Conservation (phyloP, 2,329 filamentous ascomycete species). For the Cadophora sp. region DNA sequence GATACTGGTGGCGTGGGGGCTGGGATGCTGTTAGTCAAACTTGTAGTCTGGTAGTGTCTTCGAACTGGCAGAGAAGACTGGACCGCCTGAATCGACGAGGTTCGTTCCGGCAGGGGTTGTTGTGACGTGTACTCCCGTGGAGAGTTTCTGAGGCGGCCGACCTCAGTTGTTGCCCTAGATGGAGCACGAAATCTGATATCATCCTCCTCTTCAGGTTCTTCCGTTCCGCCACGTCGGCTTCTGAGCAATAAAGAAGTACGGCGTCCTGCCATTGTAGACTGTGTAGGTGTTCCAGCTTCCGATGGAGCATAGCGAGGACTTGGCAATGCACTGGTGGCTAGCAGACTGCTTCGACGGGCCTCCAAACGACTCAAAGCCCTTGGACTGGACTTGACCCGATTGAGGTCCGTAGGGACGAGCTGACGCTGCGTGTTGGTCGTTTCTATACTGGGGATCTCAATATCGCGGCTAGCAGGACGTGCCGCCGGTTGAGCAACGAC, state of each 20-base stretch:
- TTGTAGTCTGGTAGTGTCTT: slow-evolving; percentile 58
- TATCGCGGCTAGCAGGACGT: slow-evolving; percentile 34
- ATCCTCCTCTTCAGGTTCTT: slow-evolving; percentile 50
- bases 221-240: slow-evolving; percentile 40
- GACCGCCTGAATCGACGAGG: slow-evolving; percentile 47
- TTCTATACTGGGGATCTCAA: slow-evolving; percentile 34
- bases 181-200: slow-evolving; percentile 60
- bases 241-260: slow-evolving; percentile 61
- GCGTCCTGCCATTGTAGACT: slow-evolving; percentile 58
- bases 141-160: slow-evolving; percentile 47
- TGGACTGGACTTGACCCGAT: slow-evolving; percentile 40
- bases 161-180: slow-evolving; percentile 65
- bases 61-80: slow-evolving; percentile 59
- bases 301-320: slow-evolving; percentile 41
- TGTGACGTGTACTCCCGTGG: slow-evolving; percentile 51
- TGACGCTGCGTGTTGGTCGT: slow-evolving; percentile 31
- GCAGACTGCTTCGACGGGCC: slow-evolving; percentile 44
- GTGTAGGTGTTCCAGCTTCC: slow-evolving; percentile 47
- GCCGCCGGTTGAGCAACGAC: slow-evolving; percentile 18
- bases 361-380: slow-evolving; percentile 44
- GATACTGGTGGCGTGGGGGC: slow-evolving; percentile 31
- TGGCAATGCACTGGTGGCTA: slow-evolving; percentile 41
- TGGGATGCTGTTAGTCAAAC: slow-evolving; percentile 42
- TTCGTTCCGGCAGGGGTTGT: slow-evolving; percentile 45
- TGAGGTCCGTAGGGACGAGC: slow-evolving; percentile 32